Conservation (phyloP, 805 yeast genomes). For the Cyberlindnera suaveolens region DNA sequence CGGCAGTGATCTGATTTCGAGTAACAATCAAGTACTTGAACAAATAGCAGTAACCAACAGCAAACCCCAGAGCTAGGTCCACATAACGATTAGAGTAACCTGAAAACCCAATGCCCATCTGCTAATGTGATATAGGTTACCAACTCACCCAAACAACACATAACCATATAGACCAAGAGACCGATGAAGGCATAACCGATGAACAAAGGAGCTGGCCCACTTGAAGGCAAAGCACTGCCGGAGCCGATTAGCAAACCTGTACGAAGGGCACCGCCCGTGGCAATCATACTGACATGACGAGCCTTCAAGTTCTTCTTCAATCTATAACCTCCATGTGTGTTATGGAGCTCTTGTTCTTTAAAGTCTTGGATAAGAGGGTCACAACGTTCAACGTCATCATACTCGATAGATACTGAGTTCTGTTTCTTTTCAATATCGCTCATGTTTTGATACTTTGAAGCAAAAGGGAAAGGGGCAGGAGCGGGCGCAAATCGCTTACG, state of each 20-base stretch:
- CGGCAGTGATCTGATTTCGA: conserved; percentile 46
- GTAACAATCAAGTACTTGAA: conserved; percentile 23
- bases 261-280: conserved; percentile 69
- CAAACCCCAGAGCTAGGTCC: conserved; percentile 24
- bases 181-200: conserved; percentile 69
- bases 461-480: too few relatives aligned
- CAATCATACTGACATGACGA: conserved; percentile 56
- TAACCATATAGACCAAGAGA: conserved; percentile 60
- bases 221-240: conserved; percentile 48
- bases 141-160: conserved; percentile 64
- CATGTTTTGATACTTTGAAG: too few relatives aligned
- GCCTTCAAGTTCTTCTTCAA: conserved; percentile 34
- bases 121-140: conserved; percentile 61
- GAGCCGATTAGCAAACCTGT: conserved; percentile 66
- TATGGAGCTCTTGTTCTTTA: conserved; percentile 11
- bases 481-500: too few relatives aligned
- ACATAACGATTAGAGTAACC: conserved; percentile 49
- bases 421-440: too few relatives aligned
- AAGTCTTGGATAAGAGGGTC: not conserved
- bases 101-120: conserved; percentile 64
- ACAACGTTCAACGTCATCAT: not conserved
- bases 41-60: conserved; percentile 25
- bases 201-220: conserved; percentile 53
- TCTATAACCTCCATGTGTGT: conserved; percentile 19
- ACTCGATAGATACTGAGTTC: not conserved